These are phyloP conservation scores for Pisolithus microcarpus DNA, from an alignment of 768 basidiomycete species.

Conservation along the genomic window DNA sequence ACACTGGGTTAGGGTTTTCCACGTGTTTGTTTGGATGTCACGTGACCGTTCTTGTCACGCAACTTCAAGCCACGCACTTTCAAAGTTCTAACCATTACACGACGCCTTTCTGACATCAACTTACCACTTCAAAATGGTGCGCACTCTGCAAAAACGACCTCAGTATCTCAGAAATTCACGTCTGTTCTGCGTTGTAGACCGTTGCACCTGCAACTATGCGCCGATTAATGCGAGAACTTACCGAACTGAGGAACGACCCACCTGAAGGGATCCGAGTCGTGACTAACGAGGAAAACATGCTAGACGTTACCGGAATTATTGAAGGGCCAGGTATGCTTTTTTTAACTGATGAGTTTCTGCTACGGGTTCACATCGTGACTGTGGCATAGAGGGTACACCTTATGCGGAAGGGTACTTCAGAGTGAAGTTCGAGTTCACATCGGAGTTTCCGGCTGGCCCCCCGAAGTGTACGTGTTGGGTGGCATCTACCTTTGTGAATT, in stretches of 20 bases:
- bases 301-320: conserved; percentile 82
- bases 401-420: conserved; percentile 68
- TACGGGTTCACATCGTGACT: conserved; percentile 5
- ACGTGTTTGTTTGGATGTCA: background rate
- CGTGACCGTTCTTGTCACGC: conserved; percentile 8
- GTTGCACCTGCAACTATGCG: conserved; percentile 59
- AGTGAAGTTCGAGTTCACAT: conserved; percentile 81
- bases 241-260: conserved; percentile 71
- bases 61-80: conserved; percentile 16
- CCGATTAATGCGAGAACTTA: conserved; percentile 81
- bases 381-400: conserved; percentile 50
- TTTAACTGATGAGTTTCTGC: background rate
- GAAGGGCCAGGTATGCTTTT: conserved; percentile 74
- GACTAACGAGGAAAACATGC: conserved; percentile 80
- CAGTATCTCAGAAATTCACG: background rate
- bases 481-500: background rate
- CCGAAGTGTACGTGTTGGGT: conserved; percentile 72
- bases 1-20: conserved; percentile 6
- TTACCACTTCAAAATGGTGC: conserved; percentile 16
- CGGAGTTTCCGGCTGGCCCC: conserved; percentile 89
- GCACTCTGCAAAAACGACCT: conserved; percentile 1
- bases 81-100: conserved; percentile 19
- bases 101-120: conserved; percentile 6
- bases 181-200: conserved; percentile 23
- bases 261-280: conserved; percentile 90